Conservation (phyloP, 2,329 filamentous ascomycete genomes). For the Amauroascus niger region DNA sequence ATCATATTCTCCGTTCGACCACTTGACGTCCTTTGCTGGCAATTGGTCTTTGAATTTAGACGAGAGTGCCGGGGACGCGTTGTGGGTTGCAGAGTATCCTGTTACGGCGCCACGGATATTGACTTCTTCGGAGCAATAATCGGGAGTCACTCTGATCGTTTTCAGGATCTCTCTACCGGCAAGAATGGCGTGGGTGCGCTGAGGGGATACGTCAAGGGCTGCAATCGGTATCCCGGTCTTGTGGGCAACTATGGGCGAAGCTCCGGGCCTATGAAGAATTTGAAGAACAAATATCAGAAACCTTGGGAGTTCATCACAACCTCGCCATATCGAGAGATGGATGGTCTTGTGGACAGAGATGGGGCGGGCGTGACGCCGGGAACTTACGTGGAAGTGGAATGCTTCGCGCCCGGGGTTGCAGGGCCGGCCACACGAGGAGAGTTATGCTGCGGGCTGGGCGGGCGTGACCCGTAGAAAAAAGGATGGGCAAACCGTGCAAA, state of each 20-base stretch:
- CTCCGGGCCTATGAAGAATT: slow-evolving; percentile 34
- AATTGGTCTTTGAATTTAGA: slow-evolving; percentile 49
- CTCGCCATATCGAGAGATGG: neutral
- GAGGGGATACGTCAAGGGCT: slow-evolving; percentile 54
- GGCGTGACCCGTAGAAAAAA: slow-evolving; percentile 46
- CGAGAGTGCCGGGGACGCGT: slow-evolving; percentile 35
- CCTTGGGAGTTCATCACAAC: neutral
- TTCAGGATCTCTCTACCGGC: slow-evolving; percentile 58
- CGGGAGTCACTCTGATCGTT: slow-evolving; percentile 50
- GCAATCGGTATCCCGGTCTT: slow-evolving; percentile 56
- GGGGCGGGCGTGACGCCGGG: neutral
- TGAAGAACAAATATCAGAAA: neutral
- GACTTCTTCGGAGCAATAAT: slow-evolving; percentile 51
- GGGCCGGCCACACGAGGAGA: slow-evolving; percentile 24
- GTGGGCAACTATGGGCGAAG: slow-evolving; percentile 49
- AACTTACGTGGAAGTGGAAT: slow-evolving; percentile 34
- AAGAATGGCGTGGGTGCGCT: slow-evolving; percentile 53
- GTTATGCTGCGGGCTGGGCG: slow-evolving; percentile 43
- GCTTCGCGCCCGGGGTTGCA: slow-evolving; percentile 26
- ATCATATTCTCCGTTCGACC: slow-evolving; percentile 54
- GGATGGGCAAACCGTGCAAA: slow-evolving; percentile 46
- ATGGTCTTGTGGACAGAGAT: neutral
- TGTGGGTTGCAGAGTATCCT: slow-evolving; percentile 46
- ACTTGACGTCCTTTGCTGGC: slow-evolving; percentile 57
- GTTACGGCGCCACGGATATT: slow-evolving; percentile 54